A percentile compares a stretch with the other conserved stretches of the same genome.
These are phyloP conservation scores for Hibiscus mutabilis DNA, from an alignment of 345 rosid species.

Conservation along the genomic window DNA sequence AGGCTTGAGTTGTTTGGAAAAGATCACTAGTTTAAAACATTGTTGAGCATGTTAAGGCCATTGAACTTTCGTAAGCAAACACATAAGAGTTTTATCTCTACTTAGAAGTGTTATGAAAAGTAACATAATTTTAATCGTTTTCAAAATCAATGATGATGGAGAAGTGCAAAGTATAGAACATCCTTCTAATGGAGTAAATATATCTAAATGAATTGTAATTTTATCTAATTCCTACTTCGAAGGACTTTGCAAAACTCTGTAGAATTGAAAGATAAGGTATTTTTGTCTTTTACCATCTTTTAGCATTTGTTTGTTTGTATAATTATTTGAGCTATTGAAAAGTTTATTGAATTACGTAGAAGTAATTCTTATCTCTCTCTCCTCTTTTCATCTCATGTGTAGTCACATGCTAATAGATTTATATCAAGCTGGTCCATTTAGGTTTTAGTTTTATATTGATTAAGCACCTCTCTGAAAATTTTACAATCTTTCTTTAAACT, in stretches of 20 bases:
- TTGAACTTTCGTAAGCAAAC: background rate
- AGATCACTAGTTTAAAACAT: background rate
- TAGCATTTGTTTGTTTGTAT: background rate
- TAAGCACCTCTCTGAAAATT: background rate
- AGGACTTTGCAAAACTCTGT: background rate
- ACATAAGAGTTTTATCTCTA: background rate
- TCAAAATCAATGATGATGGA: background rate
- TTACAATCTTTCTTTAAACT: background rate
- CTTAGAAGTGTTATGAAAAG: background rate
- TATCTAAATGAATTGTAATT: background rate
- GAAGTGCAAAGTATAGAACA: background rate
- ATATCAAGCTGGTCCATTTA: background rate
- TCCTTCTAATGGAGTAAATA: background rate
- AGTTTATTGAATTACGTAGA: background rate
- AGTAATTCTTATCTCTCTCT: background rate
- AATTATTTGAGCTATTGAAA: background rate
- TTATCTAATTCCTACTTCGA: background rate
- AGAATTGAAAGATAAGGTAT: background rate
- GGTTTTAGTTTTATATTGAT: background rate
- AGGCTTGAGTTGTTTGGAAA: background rate
- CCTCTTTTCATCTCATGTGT: background rate
- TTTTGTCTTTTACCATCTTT: background rate
- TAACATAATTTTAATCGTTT: background rate
- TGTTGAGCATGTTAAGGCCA: background rate
- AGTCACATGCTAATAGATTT: background rate